A percentile compares a stretch with the other conserved stretches of the same genome.
phyloP scores from a whole-genome alignment of 768 basidiomycete genomes.

The Tulasnella sp. region DNA sequence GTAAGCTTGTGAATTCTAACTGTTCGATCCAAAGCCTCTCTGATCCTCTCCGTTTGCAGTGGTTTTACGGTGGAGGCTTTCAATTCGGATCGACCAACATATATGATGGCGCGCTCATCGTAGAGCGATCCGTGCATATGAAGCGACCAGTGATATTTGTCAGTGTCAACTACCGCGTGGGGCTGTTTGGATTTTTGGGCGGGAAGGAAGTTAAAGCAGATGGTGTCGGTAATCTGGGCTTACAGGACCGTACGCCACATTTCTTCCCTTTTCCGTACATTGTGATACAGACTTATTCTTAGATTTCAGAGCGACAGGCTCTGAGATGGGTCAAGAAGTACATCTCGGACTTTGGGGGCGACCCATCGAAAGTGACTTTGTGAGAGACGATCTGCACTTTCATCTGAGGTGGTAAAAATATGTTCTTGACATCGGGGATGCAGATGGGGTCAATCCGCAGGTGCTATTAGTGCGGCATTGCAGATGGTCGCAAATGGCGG shows the following conservation, averaged over 20 bases:
- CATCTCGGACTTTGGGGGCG: constrained; percentile 30
- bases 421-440: background rate
- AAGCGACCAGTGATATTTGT: constrained; percentile 41
- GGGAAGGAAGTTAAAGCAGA: constrained; percentile 10
- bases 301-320: constrained; percentile 23
- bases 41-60: constrained; percentile 28
- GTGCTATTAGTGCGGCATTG: constrained; percentile 18
- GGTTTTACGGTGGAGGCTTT: constrained; percentile 31
- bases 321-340: constrained; percentile 31
- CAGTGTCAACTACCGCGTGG: constrained; percentile 39
- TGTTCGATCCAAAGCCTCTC: background rate
- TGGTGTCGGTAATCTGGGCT: constrained; percentile 25
- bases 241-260: constrained; percentile 24
- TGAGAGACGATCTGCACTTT: background rate
- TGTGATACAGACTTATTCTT: no score
- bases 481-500: constrained; percentile 21
- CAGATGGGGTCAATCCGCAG: constrained; percentile 23
- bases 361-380: constrained; percentile 22
- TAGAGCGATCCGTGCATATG: constrained; percentile 34
- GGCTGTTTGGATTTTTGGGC: constrained; percentile 12
- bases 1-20: constrained; percentile 28
- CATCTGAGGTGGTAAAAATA: constrained; percentile 5
- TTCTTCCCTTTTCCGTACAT: no score
- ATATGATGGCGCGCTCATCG: constrained; percentile 34
- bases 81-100: constrained; percentile 22